These are phyloP conservation scores for Lithohypha guttulata DNA, from an alignment of 2,329 filamentous ascomycete genomes.

Conservation along the genomic window DNA sequence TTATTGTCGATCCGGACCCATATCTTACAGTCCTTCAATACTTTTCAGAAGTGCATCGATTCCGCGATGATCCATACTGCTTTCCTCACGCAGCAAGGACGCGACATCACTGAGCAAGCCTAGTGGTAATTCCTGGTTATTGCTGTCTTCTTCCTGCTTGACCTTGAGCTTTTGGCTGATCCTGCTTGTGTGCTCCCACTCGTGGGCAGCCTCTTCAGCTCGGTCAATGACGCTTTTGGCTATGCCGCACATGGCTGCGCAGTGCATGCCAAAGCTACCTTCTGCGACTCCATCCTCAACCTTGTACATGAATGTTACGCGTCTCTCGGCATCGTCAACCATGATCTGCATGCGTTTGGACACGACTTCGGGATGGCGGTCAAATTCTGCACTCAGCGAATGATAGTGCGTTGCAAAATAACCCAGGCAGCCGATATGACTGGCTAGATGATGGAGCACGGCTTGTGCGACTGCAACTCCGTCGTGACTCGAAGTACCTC, in stretches of 20 bases:
- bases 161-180: slow-evolving; percentile 80
- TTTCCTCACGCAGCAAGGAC: slow-evolving; percentile 14
- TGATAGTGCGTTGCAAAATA: slow-evolving; percentile 99
- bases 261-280: slow-evolving; percentile 98
- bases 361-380: slow-evolving; percentile 74
- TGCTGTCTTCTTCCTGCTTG: slow-evolving; percentile 32
- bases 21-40: slow-evolving; percentile 8
- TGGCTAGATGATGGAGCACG: slow-evolving; percentile 90
- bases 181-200: slow-evolving; percentile 91
- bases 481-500: slow-evolving; percentile 90
- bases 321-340: slow-evolving; percentile 70
- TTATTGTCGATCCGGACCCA: too few relatives aligned
- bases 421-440: slow-evolving; percentile 82
- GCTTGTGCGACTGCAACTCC: slow-evolving; percentile 94
- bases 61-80: not conserved
- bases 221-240: slow-evolving; percentile 68
- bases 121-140: slow-evolving; percentile 34
- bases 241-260: slow-evolving; percentile 95
- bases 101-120: slow-evolving; percentile 21
- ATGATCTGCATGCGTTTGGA: slow-evolving; percentile 88
- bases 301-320: slow-evolving; percentile 95
- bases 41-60: slow-evolving; percentile 7
- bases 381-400: slow-evolving; percentile 82
- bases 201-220: slow-evolving; percentile 76
- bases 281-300: slow-evolving; percentile 89